Percentiles rank a stretch among this genome's conserved stretches.
Evolutionary conservation across 345 rosid genomes (phyloP).

Genomic region (Populus deltoides): DNA sequence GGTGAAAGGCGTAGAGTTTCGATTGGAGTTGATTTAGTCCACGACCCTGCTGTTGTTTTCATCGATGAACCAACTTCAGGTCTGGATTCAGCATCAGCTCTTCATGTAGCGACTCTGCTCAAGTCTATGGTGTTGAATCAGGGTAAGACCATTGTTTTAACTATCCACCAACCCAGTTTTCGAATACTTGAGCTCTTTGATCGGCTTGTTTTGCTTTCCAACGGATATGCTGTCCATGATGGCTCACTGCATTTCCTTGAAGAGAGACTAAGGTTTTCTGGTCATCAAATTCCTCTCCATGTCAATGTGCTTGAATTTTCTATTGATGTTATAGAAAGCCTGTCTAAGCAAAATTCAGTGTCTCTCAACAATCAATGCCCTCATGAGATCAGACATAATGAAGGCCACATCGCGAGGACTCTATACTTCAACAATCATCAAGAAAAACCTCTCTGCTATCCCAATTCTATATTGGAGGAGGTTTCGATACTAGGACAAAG

Average conservation of each 20-base stretch:
- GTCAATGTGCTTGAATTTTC: constrained; percentile 2
- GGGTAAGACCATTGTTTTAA: constrained; percentile 78
- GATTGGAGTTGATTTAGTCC: constrained; percentile 86
- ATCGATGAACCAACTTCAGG: constrained; percentile 98
- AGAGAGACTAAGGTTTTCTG: constrained; percentile 51
- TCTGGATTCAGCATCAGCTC: constrained; percentile 86
- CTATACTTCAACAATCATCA: constrained; percentile 9
- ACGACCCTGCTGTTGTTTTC: constrained; percentile 77
- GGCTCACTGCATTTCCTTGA: constrained; percentile 54
- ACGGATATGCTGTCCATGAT: constrained; percentile 58
- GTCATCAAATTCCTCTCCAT: constrained; percentile 30
- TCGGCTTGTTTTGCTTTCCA: constrained; percentile 66
- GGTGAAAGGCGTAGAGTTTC: constrained; percentile 90
- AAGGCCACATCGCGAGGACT: constrained; percentile 24
- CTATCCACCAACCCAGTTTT: constrained; percentile 89
- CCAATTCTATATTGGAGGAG: constrained; percentile 53
- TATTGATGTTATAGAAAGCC: neutral
- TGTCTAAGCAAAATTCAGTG: constrained; percentile 2
- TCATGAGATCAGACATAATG: neutral
- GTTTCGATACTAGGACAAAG: constrained; percentile 64
- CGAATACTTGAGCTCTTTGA: constrained; percentile 74
- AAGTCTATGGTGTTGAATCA: constrained; percentile 60
- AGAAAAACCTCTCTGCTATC: constrained; percentile 38
- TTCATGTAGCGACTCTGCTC: constrained; percentile 59
- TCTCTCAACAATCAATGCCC: constrained; percentile 11